Evolutionary conservation across 345 rosid genomes (phyloP), one percentile per base, ranked within the genome.

Genomic region (Gossypium turneri): DNA sequence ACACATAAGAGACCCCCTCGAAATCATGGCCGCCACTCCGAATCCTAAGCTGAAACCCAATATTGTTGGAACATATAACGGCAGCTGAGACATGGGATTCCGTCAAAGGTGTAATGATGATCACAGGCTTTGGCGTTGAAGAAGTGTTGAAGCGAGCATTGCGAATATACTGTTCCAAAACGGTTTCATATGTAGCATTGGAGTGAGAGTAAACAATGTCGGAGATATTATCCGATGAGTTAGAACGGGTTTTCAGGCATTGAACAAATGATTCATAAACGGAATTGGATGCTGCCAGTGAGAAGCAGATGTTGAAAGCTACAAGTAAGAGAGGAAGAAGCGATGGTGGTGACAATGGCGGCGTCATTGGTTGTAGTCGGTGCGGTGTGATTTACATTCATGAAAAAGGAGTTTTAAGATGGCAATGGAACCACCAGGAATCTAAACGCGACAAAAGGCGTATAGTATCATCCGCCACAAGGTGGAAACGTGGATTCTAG

Each of bases 1-100:
- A 85, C 57, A 82, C 74, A 76, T 90, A 90, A 2, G 92, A 90
- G 44, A 85, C 34, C 15, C 90, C 92, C 8, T 87, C 88, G 27
- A 68, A 87, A 17, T 89, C 90, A 41, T 89, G 90, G 27, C 93
- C 90, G 7, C 93, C 93, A 25, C 91, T 87, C 0, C 94, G 81
- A 75, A 85, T 85, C 65, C 84, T 88, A 29, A 90, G 78, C 1
- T 74, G 79, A 57, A 70, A 86, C 4, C 90, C 83, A 1, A 82
- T 24, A 11, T 80, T 45, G n/a, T 85, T 78, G 3, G 94, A 67
- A 81, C 92, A 90, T 52, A 78, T 19, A 1, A 90, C 90, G 1
- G 92, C 82, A 25, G 90, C 85, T 27, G 85, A 84, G 69, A 88
- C 91, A 67, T 88, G 87, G 70, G 82, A 72, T 2, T 86, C 81